Evolutionary conservation across 768 basidiomycete genomes (phyloP).

Genomic region (Pulveroboletus ravenelii): DNA sequence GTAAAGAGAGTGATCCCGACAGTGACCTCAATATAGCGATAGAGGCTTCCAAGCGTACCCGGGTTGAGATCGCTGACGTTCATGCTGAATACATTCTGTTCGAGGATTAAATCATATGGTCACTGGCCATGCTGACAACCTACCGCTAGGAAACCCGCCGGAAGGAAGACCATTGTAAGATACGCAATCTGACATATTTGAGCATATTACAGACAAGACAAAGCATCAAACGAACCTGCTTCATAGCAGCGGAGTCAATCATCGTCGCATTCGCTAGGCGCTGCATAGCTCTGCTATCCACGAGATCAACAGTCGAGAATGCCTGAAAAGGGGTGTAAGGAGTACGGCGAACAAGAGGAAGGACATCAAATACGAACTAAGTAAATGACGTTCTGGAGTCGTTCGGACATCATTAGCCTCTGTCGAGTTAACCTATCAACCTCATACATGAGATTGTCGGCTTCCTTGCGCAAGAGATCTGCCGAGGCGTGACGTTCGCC

Average conservation of each 20-base stretch:
- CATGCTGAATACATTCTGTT: constrained; percentile 32
- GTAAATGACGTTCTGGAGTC: constrained; percentile 33
- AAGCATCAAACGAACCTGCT: constrained; percentile 22
- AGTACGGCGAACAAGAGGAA: not conserved
- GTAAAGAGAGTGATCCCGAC: constrained; percentile 48
- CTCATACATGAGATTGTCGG: constrained; percentile 43
- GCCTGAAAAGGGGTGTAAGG: constrained; percentile 34
- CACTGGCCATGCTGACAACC: not conserved
- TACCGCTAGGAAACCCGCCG: constrained; percentile 41
- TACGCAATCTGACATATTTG: constrained; percentile 36
- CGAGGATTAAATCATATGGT: constrained; percentile 6
- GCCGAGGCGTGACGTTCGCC: constrained; percentile 21
- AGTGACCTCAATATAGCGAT: constrained; percentile 38
- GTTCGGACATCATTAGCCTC: constrained; percentile 27
- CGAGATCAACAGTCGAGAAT: constrained; percentile 54
- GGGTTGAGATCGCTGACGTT: constrained; percentile 29
- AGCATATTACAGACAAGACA: not conserved
- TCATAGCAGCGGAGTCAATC: constrained; percentile 39
- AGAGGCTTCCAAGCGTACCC: constrained; percentile 26
- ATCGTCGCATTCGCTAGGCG: constrained; percentile 43
- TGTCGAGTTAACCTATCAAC: constrained; percentile 42
- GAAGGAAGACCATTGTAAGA: constrained; percentile 59
- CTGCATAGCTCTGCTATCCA: constrained; percentile 48
- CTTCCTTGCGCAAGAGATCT: constrained; percentile 43
- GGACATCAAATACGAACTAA: constrained; percentile 20